phyloP scores from a whole-genome alignment of 768 basidiomycete species.

The Lyophyllum semitale region DNA sequence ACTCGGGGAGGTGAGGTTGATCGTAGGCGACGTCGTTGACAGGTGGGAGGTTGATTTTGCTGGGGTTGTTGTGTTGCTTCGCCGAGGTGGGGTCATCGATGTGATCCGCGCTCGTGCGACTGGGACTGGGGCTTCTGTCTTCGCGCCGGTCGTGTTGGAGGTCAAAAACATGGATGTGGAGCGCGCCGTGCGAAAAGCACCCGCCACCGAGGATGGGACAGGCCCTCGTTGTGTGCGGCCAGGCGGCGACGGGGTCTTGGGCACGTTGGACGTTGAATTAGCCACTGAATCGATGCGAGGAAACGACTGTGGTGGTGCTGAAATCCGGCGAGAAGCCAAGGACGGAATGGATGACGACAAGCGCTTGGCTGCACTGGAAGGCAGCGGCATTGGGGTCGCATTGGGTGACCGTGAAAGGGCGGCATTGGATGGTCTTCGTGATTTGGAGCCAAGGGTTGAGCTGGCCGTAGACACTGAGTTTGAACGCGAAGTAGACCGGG shows the following conservation, averaged over 20 bases:
- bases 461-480: slow-evolving; percentile 30
- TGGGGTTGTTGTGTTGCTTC: slow-evolving; percentile 25
- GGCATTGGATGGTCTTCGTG: slow-evolving; percentile 54
- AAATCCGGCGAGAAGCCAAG: slow-evolving; percentile 37
- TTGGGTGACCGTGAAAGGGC: slow-evolving; percentile 46
- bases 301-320: slow-evolving; percentile 33
- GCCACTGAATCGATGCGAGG: slow-evolving; percentile 1
- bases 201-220: slow-evolving; percentile 26
- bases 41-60: slow-evolving; percentile 27
- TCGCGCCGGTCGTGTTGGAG: slow-evolving; percentile 15
- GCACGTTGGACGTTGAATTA: slow-evolving; percentile 3
- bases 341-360: slow-evolving; percentile 39
- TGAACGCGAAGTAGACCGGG: slow-evolving; percentile 48
- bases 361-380: slow-evolving; percentile 34
- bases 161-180: slow-evolving; percentile 21
- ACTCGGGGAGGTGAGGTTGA: slow-evolving; percentile 41
- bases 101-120: slow-evolving; percentile 37
- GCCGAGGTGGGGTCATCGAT: slow-evolving; percentile 43
- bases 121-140: slow-evolving; percentile 15
- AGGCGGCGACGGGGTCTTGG: not conserved
- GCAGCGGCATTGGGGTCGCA: slow-evolving; percentile 47
- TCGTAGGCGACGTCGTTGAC: slow-evolving; percentile 32
- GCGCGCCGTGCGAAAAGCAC: slow-evolving; percentile 23
- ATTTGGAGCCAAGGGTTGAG: slow-evolving; percentile 38
- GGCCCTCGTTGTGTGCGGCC: slow-evolving; percentile 23